Evolutionary conservation across 805 yeast species (phyloP), one percentile per base, ranked within the genome.

Genomic region (Zygotorulaspora chibaensis): DNA sequence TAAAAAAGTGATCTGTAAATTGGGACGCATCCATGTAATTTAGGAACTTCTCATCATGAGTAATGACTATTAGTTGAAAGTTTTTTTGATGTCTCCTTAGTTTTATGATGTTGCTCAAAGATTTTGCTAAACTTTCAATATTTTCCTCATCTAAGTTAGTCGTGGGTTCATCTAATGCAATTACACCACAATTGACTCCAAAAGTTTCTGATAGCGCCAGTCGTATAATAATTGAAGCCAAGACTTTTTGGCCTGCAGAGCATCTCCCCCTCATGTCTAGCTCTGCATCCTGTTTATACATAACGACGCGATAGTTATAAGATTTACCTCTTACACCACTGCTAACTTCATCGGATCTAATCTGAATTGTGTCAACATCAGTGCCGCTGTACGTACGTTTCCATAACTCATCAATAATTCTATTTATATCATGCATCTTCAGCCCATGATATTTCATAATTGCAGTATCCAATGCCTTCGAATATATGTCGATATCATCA

Each of bases 261-360:
- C 99, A 93, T 47, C 99, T 71, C 0, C 99, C 99, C 51, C 99
- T 77, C 99, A 93, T 93, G 61, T 93, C 99, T 39, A 93, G 70
- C 63, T 93, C 98, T 1, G 83, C 85, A 48, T 86, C 91, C 58
- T 85, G 87, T 62, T 93, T 93, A 48, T 82, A 81, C 99, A 93
- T 93, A 17, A 90, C 96, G 15, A 93, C 97, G 31, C 97, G 73
- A 60, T 91, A 91, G 61, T 91, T 90, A 63, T 90, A 91, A 1
- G 93, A 79, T 46, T 95, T 70, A 35, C 79, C 77, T 18, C 75
- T 63, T 37, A 61, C 63, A 11, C 61, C 52, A 37, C 55, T 58
- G 6, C 60, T 56, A 9, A 69, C 73, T 47, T 81, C 83, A 56
- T 91, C 98, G 33, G 96, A 84, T 53, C 82, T 76, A 51, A 93